Evolutionary conservation across 2,329 filamentous ascomycete species (phyloP).

Genomic region (Stachybotrys echinatus): DNA sequence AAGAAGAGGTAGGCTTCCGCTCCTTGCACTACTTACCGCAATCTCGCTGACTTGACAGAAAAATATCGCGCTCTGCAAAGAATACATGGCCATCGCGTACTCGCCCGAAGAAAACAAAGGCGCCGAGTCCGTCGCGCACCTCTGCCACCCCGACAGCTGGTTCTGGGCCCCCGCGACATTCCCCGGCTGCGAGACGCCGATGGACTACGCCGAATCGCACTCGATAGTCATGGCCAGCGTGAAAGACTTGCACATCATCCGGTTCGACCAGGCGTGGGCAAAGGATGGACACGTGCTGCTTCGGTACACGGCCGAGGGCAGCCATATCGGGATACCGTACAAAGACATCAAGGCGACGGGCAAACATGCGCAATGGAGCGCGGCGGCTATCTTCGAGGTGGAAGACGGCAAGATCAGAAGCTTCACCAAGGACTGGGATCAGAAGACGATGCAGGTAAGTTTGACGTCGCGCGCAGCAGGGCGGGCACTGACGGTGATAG

Average conservation of each 20-base stretch:
- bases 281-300: conserved; percentile 16
- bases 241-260: conserved; percentile 12
- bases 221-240: conserved; percentile 14
- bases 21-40: no score
- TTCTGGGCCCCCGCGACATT: conserved; percentile 12
- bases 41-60: no score
- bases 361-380: conserved; percentile 10
- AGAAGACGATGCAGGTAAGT: conserved; percentile 10
- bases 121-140: conserved; percentile 7
- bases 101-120: conserved; percentile 9
- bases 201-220: conserved; percentile 17
- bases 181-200: conserved; percentile 10
- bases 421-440: conserved; percentile 11
- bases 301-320: conserved; percentile 16
- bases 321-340: conserved; percentile 15
- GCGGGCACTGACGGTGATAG: conserved; percentile 3
- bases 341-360: conserved; percentile 13
- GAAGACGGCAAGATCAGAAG: conserved; percentile 9
- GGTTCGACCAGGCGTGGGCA: conserved; percentile 16
- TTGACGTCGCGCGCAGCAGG: background rate
- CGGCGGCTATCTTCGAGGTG: conserved; percentile 16
- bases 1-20: no score
- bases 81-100: conserved; percentile 12
- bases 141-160: conserved; percentile 11
- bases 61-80: conserved; percentile 8